These are phyloP conservation scores for Colletotrichum chrysophilum DNA, from an alignment of 2,329 filamentous ascomycete genomes.

Conservation along the genomic window DNA sequence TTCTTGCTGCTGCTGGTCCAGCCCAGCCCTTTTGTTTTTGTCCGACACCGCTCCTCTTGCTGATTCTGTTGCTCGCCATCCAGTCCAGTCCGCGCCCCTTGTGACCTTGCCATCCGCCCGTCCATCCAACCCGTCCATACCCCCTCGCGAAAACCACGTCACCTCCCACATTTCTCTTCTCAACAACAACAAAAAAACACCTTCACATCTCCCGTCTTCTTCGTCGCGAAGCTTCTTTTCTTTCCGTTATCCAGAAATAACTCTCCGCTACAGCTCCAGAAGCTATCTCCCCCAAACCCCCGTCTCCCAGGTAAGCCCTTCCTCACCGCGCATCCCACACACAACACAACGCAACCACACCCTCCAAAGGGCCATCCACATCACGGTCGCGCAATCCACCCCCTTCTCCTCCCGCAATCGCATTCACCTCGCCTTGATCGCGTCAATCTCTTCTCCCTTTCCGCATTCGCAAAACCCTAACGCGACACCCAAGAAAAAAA, in stretches of 20 bases:
- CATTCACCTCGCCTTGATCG: not conserved
- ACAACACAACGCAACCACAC: not conserved
- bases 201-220: not conserved
- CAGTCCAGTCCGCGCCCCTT: not conserved
- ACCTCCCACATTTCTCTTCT: not conserved
- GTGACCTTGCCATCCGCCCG: not conserved
- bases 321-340: not conserved
- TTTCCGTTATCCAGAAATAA: not conserved
- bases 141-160: not conserved
- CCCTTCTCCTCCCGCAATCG: not conserved
- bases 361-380: not conserved
- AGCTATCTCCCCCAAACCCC: not conserved
- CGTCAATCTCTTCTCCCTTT: not conserved
- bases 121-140: not conserved
- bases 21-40: not conserved
- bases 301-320: not conserved
- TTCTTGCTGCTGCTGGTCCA: not conserved
- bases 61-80: not conserved
- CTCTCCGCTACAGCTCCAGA: not conserved
- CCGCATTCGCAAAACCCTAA: not conserved
- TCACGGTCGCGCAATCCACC: not conserved
- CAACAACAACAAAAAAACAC: not conserved
- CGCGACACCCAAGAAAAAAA: not conserved
- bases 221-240: not conserved
- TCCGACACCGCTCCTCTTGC: not conserved